These are phyloP conservation scores for Dothistroma septosporum DNA, from an alignment of 2,329 filamentous ascomycete species.

Conservation along the genomic window DNA sequence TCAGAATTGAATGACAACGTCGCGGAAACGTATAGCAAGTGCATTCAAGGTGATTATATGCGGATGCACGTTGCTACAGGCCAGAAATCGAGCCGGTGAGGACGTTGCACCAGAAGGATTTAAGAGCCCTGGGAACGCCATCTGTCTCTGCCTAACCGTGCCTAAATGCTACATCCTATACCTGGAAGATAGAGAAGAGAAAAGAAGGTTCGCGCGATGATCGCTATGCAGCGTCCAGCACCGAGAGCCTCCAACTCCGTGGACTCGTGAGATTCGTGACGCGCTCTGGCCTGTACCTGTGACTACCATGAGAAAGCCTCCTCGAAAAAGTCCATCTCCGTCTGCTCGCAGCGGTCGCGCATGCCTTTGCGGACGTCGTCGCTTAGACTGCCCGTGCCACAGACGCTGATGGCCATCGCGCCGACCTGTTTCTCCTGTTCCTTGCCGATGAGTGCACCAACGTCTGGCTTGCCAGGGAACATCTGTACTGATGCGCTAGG, in stretches of 20 bases:
- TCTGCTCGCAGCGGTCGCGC: constrained; percentile 59
- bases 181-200: background rate
- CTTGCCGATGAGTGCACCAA: constrained; percentile 71
- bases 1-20: background rate
- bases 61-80: background rate
- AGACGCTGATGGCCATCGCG: constrained; percentile 82
- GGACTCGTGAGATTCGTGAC: background rate
- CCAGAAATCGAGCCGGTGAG: background rate
- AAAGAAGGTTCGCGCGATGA: background rate
- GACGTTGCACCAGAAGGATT: background rate
- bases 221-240: background rate
- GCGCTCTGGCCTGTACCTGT: background rate
- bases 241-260: background rate
- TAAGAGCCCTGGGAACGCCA: background rate
- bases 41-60: background rate
- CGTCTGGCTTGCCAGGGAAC: constrained; percentile 83
- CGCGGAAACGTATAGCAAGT: background rate
- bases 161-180: background rate
- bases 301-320: constrained; percentile 66
- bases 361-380: constrained; percentile 70
- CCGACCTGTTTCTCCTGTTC: constrained; percentile 80
- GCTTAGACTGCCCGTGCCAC: constrained; percentile 67
- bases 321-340: constrained; percentile 72
- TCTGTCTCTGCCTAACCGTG: background rate
- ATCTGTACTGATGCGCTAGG: constrained; percentile 80